These are phyloP conservation scores for Globisporangium spinosum DNA, from an alignment of 352 stramenopile species.

Conservation along the genomic window DNA sequence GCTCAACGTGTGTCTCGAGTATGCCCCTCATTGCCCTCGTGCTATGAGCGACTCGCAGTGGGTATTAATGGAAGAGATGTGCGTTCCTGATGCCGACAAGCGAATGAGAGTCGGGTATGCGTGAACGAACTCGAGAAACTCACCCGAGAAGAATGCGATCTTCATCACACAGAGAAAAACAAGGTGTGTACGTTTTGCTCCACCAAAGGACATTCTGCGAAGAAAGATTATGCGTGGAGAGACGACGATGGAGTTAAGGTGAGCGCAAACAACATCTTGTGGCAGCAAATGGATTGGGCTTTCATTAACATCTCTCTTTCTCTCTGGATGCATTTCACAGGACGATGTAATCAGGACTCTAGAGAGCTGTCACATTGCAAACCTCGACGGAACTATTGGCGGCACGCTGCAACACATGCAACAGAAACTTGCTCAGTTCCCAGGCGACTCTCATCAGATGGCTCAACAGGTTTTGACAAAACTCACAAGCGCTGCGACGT, in stretches of 20 bases:
- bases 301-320: too few relatives aligned
- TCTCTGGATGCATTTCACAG: too few relatives aligned
- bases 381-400: background rate
- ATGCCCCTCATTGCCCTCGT: background rate
- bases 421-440: background rate
- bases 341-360: background rate
- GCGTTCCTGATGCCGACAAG: background rate
- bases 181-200: background rate
- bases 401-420: background rate
- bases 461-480: background rate
- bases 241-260: background rate
- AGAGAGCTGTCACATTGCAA: background rate
- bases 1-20: background rate
- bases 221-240: too few relatives aligned
- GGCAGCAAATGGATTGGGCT: background rate
- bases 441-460: background rate
- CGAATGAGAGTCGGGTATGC: background rate
- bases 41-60: background rate
- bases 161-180: background rate
- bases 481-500: background rate
- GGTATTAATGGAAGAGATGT: background rate
- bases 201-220: background rate
- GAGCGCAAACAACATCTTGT: background rate
- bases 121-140: constrained; percentile 1
- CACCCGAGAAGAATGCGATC: background rate